Evolutionary conservation across 2,329 filamentous ascomycete species (phyloP), one percentile per base, ranked within the genome.

Genomic region (Pseudogymnoascus sp.): DNA sequence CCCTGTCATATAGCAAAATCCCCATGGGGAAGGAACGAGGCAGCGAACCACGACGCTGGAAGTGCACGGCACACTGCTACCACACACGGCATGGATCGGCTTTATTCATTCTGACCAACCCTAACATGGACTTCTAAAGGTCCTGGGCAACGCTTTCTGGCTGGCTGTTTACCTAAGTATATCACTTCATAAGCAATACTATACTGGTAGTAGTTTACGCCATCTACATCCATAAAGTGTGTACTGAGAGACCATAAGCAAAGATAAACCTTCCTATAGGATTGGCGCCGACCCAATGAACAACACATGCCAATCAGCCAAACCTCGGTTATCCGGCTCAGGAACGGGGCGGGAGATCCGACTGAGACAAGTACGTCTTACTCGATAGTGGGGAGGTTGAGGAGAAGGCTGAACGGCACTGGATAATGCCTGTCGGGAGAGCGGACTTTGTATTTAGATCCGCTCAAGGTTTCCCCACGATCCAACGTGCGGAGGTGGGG

Each of bases 271-370:
- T 33, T 11, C 28, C 47, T 33, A 25, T 54, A 20, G 20, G 28
- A 33, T 35, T 33, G 28, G 9, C 14, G 3, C 7, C 28, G n/a
- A 11, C 9, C 3, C 8, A 2, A 9, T 8, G 9, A 33, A n/a
- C 9, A 54, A 20, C 47, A 54, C 47, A 54, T 54, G 47, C 28
- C 11, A 54, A 54, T 12, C 28, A 33, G 47, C 16, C 11, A 20
- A 54, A 35, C 47, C 47, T 54, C 47, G 47, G 47, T 35, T 54
- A 2, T 35, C n/a, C 11, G 16, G 47, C 28, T 54, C 47, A 54
- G 47, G 47, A 54, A 54, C 47, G 47, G 28, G 47, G 47, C 47
- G 47, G 47, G 16, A 54, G 47, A 54, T 54, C 47, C 9, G 28
- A 54, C 12, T 25, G 7, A 43, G 18, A 43, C 39, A 20, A 39